Conservation (phyloP, 2,329 filamentous ascomycete genomes). For the Apiospora phragmitis region DNA sequence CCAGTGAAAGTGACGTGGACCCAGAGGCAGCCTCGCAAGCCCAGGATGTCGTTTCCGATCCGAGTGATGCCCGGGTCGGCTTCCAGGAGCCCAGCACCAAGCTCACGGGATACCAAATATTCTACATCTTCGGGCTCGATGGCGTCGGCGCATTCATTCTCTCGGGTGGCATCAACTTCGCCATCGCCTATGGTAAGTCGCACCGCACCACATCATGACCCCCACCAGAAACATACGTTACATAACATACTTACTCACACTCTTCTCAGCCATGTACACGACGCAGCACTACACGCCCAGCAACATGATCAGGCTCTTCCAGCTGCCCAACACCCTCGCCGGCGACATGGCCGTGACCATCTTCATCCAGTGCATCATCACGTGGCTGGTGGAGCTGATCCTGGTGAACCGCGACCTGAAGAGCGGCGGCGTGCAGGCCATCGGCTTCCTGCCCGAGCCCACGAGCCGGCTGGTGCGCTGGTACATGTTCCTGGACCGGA, state of each 20-base stretch:
- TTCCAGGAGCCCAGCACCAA: conserved; percentile 34
- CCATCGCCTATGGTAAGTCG: conserved; percentile 48
- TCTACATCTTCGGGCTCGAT: conserved; percentile 50
- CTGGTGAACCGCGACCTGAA: conserved; percentile 50
- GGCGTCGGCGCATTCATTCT: conserved; percentile 48
- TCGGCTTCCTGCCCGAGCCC: conserved; percentile 45
- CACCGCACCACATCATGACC: neutral
- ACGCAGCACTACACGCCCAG: conserved; percentile 30
- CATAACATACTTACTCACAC: neutral
- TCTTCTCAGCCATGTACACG: conserved; percentile 18
- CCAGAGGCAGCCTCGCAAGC: conserved; percentile 10
- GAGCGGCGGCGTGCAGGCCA: conserved; percentile 44
- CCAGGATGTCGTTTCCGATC: neutral
- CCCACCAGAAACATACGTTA: conserved; percentile 12
- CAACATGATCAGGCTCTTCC: conserved; percentile 47
- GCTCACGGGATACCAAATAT: conserved; percentile 45
- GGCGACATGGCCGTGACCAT: conserved; percentile 53
- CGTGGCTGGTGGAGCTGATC: conserved; percentile 50
- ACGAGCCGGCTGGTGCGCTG: conserved; percentile 36
- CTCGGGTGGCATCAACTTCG: conserved; percentile 53
- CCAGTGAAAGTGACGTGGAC: neutral
- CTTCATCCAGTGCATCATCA: conserved; percentile 50
- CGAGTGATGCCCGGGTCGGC: neutral
- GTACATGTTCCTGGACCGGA: conserved; percentile 43
- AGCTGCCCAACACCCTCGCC: conserved; percentile 51